Base-by-base conservation (phyloP, 176 grass and related monocot genomes). In the Musa troglodytarum region DNA sequence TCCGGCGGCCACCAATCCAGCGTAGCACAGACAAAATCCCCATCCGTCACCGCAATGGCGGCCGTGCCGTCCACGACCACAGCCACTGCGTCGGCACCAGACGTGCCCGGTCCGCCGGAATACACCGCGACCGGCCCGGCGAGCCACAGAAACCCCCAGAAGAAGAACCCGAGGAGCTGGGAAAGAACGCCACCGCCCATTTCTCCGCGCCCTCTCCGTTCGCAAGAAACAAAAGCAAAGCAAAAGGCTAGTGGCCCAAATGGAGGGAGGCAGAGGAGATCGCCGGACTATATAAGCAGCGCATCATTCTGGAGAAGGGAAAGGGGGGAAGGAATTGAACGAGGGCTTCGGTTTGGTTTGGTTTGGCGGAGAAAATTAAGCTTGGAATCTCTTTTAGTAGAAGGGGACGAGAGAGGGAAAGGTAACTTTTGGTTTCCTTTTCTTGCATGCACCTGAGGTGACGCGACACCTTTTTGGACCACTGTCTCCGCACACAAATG, bases 1-100 rank as follows among this genome's bases (percentile, higher is more conserved):
- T 99, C 90, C 50, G 88, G 86, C 77, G 90, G 95, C 95, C 95
- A 99, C 95, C 95, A 99, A 76, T 99, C 95, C 84, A 99, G 59
- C 6, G 95, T 99, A 25, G 95, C 90, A 69, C 95, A 99, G 2
- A 99, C 80, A 77, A 94, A 99, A 79, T 99, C 86, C 54, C 86
- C 86, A 43, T 85, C 95, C 2, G 88, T 99, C 0, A 74, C 19
- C 51, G 90, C 90, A 74, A 99, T 74, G 81, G 84, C 75, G 78
- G 71, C 71, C 69, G 80, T 78, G 50, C 86, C 88, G 19, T 94
- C 90, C 22, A 98, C 84, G 71, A 53, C 71, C 2, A 86, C 82
- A 2, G 77, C 81, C 11, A 74, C 91, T 2, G n/a, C 21, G 63
- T 11, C 72, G 14, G 52, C 76, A 23, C 28, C 28, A 3, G 14